Base-by-base conservation (phyloP, 2,329 filamentous ascomycete genomes). In the Verticillium tricorpus region DNA sequence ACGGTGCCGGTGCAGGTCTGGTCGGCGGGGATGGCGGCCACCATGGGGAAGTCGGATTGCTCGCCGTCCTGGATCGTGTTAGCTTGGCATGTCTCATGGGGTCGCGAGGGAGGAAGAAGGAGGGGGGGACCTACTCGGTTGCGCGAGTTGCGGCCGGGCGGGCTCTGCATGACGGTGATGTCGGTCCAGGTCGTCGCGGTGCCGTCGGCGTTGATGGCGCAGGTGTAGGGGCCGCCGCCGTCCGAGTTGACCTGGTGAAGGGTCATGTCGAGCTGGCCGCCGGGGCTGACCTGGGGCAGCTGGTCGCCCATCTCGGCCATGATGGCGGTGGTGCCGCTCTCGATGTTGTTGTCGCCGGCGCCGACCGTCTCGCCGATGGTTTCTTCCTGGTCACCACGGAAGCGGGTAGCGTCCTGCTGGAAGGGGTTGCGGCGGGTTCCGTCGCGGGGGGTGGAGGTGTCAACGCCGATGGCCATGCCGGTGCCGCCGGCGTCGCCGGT, bases 391-490 rank as follows among this genome's bases (percentile, higher is more conserved):
- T 74, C 75, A 40, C 83, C 84, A 58, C 77, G 76, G 81, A 89
- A 89, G 63, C 85, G 83, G 58, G 86, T 89, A 56, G 80, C 79
- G 66, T 89, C 87, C 64, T 82, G 80, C 75, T 89, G 86, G 78
- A 88, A 88, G 57, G 86, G 86, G 55, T 79, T 74, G 64, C 85
- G 80, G 9, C 75, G 72, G 22, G 85, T 87, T 45, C 85, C 86
- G 65, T 87, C 85, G 64, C 86, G 85, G 40, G 86, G 85, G 60
- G 85, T 88, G 67, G 67, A 68, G 56, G 80, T 76, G 70, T 83
- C 80, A 63, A 89, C 70, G 61, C 77, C 78, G 3, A 82, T 73
- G n/a, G 74, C 78, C 75, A 78, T 80, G 67, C 84, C 85, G 9
- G 74, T 73, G 64, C 86, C 85, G 57, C 86, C 85, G 37, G 77